These are phyloP conservation scores for Fraxinus americana DNA, from an alignment of 257 asterid genomes.

Conservation along the genomic window DNA sequence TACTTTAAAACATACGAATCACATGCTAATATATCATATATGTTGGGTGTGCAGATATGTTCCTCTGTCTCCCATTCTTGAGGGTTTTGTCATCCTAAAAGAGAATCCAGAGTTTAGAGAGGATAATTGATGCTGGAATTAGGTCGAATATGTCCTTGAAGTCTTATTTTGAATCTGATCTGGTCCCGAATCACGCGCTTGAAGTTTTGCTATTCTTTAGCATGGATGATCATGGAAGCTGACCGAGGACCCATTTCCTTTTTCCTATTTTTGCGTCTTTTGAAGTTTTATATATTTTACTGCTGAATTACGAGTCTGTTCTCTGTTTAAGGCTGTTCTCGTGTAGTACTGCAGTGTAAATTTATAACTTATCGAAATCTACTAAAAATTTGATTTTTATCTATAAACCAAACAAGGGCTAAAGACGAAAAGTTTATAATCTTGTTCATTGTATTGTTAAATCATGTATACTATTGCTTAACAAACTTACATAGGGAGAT, in stretches of 20 bases:
- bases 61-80: constrained; percentile 89
- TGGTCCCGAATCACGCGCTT: neutral
- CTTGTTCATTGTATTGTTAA: too few relatives aligned
- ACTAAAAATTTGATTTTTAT: too few relatives aligned
- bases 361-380: too few relatives aligned
- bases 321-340: too few relatives aligned
- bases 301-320: neutral
- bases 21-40: neutral
- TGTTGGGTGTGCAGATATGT: constrained; percentile 54
- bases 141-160: neutral
- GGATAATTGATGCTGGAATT: constrained; percentile 41
- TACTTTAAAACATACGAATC: neutral
- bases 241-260: neutral
- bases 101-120: constrained; percentile 89
- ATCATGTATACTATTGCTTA: too few relatives aligned
- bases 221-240: neutral
- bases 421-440: too few relatives aligned
- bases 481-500: too few relatives aligned
- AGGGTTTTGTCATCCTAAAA: constrained; percentile 90
- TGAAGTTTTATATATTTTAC: neutral
- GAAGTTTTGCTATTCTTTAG: neutral
- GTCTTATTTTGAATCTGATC: neutral
- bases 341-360: neutral
- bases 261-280: neutral
- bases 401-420: too few relatives aligned